phyloP scores from a whole-genome alignment of 345 rosid species.

The Eucalyptus regnans region DNA sequence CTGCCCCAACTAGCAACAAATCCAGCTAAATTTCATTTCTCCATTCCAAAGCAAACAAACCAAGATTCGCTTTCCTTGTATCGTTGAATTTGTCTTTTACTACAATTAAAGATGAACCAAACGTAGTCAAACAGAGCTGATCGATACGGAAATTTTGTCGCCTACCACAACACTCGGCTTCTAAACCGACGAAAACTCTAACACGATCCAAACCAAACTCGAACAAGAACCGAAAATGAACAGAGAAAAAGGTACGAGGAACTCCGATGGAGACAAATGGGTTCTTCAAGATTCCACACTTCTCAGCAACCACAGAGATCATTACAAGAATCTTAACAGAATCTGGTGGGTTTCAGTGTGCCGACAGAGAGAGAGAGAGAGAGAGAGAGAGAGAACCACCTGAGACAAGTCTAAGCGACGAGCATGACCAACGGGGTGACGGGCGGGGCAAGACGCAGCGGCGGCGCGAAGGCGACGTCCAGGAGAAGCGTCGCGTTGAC shows the following conservation, averaged over 20 bases:
- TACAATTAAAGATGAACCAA: background rate
- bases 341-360: background rate
- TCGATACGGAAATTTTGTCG: background rate
- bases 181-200: background rate
- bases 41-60: background rate
- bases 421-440: constrained; percentile 33
- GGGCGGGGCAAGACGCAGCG: constrained; percentile 50
- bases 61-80: background rate
- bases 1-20: background rate
- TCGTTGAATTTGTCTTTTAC: background rate
- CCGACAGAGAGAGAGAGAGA: background rate
- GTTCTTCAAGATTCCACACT: background rate
- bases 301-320: background rate
- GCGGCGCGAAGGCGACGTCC: constrained; percentile 20
- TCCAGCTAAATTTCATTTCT: background rate
- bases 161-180: background rate
- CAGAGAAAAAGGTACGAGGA: background rate
- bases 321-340: background rate
- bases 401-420: constrained; percentile 24
- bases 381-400: constrained; percentile 25
- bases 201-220: background rate
- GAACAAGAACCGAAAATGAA: background rate
- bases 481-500: constrained; percentile 18
- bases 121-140: background rate
- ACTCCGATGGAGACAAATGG: background rate